phyloP scores from a whole-genome alignment of 148 eudicot genomes.

The Chenopodium berlandieri region DNA sequence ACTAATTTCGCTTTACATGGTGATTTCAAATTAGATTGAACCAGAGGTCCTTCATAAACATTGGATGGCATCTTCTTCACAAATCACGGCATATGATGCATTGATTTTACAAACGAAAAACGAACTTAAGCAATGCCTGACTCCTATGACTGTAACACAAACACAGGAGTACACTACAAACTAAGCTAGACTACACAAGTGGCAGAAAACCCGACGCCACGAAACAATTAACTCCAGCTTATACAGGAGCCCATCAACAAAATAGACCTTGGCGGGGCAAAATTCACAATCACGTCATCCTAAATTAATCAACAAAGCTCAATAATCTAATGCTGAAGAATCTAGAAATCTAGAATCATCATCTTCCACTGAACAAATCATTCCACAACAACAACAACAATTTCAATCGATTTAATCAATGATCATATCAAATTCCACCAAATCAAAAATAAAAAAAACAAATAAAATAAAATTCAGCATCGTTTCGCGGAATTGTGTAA shows the following conservation, averaged over 20 bases:
- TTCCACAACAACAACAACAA: background rate
- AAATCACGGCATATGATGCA: too few species aligned
- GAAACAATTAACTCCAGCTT: background rate
- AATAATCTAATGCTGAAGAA: background rate
- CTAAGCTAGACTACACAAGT: background rate
- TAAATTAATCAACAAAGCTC: background rate
- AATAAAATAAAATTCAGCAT: background rate
- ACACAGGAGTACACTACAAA: background rate
- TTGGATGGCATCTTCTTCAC: too few species aligned
- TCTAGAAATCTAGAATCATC: background rate
- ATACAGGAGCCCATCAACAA: background rate
- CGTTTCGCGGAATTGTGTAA: background rate
- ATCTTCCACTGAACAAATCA: background rate
- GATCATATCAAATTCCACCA: background rate
- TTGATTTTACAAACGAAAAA: too few species aligned
- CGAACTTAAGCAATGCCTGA: background rate
- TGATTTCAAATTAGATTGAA: too few species aligned
- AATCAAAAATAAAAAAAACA: background rate
- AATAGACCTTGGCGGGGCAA: background rate
- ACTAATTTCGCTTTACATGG: too few species aligned
- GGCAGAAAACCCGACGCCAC: background rate
- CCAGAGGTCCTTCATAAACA: too few species aligned
- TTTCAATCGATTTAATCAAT: background rate
- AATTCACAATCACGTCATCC: background rate
- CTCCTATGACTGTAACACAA: background rate